These are phyloP conservation scores for Solanum peruvianum DNA, from an alignment of 257 asterid species.

Conservation along the genomic window DNA sequence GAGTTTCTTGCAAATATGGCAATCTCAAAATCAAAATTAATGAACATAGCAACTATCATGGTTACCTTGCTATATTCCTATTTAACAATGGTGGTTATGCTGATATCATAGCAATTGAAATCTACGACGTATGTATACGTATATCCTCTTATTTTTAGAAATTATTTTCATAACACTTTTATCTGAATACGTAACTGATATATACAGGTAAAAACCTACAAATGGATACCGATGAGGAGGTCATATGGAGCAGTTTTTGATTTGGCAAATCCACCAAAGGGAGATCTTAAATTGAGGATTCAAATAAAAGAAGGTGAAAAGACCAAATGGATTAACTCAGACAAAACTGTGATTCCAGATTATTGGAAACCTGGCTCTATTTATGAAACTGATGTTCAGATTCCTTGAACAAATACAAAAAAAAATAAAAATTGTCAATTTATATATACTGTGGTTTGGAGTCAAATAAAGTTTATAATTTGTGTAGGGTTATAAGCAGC, in stretches of 20 bases:
- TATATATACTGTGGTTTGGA: background rate
- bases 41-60: constrained; percentile 10
- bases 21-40: background rate
- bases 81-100: constrained; percentile 6
- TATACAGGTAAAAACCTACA: background rate
- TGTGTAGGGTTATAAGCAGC: background rate
- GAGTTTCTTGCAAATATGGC: constrained; percentile 10
- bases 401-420: background rate
- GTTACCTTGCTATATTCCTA: constrained; percentile 2
- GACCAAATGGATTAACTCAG: constrained; percentile 4
- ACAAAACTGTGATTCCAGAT: background rate
- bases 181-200: background rate
- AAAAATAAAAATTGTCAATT: background rate
- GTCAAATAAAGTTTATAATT: background rate
- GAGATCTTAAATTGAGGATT: background rate
- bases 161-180: background rate
- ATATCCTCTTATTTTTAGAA: too few relatives aligned
- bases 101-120: constrained; percentile 3
- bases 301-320: constrained; percentile 1
- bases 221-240: constrained; percentile 4
- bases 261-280: constrained; percentile 8
- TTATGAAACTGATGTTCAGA: constrained; percentile 11
- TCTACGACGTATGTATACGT: background rate
- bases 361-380: constrained; percentile 7
- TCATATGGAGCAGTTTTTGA: constrained; percentile 19